A percentile compares a stretch with the other conserved stretches of the same genome.
Evolutionary conservation across 148 eudicot species (phyloP).

Genomic region (Pharnaceum exiguum): DNA sequence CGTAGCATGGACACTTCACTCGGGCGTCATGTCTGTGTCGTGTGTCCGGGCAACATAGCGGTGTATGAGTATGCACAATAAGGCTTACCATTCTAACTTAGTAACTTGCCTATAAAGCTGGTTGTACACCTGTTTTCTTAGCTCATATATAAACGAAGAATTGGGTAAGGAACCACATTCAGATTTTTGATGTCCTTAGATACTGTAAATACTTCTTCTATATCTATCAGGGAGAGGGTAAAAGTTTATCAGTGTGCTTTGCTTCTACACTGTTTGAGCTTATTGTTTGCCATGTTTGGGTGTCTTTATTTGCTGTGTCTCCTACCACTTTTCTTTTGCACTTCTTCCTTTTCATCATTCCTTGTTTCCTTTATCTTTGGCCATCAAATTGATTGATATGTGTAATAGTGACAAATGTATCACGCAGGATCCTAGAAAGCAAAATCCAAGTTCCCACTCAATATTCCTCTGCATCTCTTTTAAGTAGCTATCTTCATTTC

Average conservation of each 20-base stretch:
- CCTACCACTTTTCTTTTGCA: slow-evolving; percentile 37
- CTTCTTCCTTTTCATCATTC: slow-evolving; percentile 74
- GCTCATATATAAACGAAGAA: too few species aligned
- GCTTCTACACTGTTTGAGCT: slow-evolving; percentile 10
- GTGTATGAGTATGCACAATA: too few species aligned
- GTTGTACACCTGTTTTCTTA: too few species aligned
- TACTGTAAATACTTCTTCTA: too few species aligned
- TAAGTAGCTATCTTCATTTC: neutral
- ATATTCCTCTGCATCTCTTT: slow-evolving; percentile 23
- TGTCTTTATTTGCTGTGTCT: neutral
- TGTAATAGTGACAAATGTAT: slow-evolving; percentile 25
- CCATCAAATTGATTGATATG: slow-evolving; percentile 36
- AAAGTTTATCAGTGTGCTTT: slow-evolving; percentile 8
- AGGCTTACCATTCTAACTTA: too few species aligned
- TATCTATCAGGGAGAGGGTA: neutral
- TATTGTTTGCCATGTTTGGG: neutral
- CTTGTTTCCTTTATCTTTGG: slow-evolving; percentile 56
- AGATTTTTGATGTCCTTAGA: too few species aligned
- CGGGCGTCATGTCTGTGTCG: too few species aligned
- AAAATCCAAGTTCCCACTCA: slow-evolving; percentile 29
- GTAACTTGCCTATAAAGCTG: too few species aligned
- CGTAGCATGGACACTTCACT: too few species aligned
- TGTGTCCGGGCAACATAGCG: too few species aligned
- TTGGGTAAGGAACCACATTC: too few species aligned
- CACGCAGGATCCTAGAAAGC: slow-evolving; percentile 79